Base-by-base conservation (phyloP, 768 basidiomycete species). In the Lepiota brunneoincarnata region DNA sequence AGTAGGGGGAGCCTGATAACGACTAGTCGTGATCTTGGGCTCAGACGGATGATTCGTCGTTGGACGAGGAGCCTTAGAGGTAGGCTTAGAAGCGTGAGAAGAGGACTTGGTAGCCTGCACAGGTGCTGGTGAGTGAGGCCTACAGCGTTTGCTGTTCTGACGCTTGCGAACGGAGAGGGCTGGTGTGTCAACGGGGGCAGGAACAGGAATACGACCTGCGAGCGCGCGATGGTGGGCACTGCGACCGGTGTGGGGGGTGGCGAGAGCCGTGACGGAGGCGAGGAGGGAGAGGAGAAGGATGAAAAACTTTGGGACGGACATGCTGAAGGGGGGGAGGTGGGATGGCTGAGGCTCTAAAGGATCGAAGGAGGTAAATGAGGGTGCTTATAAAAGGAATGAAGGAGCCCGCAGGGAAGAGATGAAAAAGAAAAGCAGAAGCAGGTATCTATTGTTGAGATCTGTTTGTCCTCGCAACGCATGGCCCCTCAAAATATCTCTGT, bases 251-350 rank as follows among this genome's bases (percentile, higher is more conserved):
- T 79, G 78, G 34, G 76, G 72, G 23, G 70, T 72, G 17, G 73
- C 69, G 59, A 76, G 69, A 35, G 71, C 74, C 47, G 62, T 58
- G 57, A 66, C 64, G 44, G 69, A 66, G 60, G 59, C 69, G 40
- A 75, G 68, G 67, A 80, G 59, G 59, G 75, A 69, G 63, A 79
- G 56, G 62, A 79, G 55, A 58, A 81, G 60, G 60, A 79, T 58
- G 63, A 83, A 37, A 61, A 69, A 60, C 61, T 73, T 75, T 59
- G 69, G 9, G 70, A 78, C 66, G 60, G 74, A 73, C 72, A 76
- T 77, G 61, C 55, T 34, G 35, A 49, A 59, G 58, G 35, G 49
- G 57, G 51, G 43, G 56, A 45, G 54, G 6, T 24, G 18, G 53
- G 34, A 40, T 51, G 57, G 18, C 20, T 48, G 37, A 35, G 44